These are phyloP conservation scores for Trametes pubescens DNA, from an alignment of 1,284 basidiomycete species.

Conservation along the genomic window DNA sequence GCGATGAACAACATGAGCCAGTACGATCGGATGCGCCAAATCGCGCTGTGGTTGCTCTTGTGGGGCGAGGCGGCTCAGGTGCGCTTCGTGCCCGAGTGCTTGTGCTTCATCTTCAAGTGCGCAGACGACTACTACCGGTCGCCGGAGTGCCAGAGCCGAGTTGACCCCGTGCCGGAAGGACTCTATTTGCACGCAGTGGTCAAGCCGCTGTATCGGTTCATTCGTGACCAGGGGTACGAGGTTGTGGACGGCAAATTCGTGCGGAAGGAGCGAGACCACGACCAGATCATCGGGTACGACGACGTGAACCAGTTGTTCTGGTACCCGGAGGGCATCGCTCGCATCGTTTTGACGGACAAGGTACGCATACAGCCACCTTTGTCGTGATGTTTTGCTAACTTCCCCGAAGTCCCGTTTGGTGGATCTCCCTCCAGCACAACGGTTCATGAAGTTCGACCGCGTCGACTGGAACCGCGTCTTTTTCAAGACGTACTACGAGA, in stretches of 20 bases:
- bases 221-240: slow-evolving; percentile 98
- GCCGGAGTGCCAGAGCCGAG: slow-evolving; percentile 95
- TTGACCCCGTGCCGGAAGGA: slow-evolving; percentile 95
- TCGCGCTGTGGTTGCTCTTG: slow-evolving; percentile 94
- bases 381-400: slow-evolving; percentile 3
- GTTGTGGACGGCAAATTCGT: slow-evolving; percentile 97
- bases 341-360: slow-evolving; percentile 91
- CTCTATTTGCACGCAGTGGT: slow-evolving; percentile 92
- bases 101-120: slow-evolving; percentile 99
- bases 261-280: slow-evolving; percentile 91
- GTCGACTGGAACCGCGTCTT: slow-evolving; percentile 95
- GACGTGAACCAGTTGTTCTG: slow-evolving; percentile 99
- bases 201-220: slow-evolving; percentile 97
- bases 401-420: slow-evolving; percentile 79
- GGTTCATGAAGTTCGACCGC: slow-evolving; percentile 95
- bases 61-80: slow-evolving; percentile 99
- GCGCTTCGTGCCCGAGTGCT: slow-evolving; percentile 96
- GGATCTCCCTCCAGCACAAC: slow-evolving; percentile 87
- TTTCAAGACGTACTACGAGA: slow-evolving; percentile 98
- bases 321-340: slow-evolving; percentile 98
- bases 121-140: slow-evolving; percentile 99
- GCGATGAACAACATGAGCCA: slow-evolving; percentile 99
- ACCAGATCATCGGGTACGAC: slow-evolving; percentile 97
- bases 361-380: slow-evolving; percentile 48
- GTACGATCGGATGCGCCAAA: slow-evolving; percentile 96